Evolutionary conservation across 306 rosid species (phyloP).

Genomic region (Arachis stenosperma): DNA sequence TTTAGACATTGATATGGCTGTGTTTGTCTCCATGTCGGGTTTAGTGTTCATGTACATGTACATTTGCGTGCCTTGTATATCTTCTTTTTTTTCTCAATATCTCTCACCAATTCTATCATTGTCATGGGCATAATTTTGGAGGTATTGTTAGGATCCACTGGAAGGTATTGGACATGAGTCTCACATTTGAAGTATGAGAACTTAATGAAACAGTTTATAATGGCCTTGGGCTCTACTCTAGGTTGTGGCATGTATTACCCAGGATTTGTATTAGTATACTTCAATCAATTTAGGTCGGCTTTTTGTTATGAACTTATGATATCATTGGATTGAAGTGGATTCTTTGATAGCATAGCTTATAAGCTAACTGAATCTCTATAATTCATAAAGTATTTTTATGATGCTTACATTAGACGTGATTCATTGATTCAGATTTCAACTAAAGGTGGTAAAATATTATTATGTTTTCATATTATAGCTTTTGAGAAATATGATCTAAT

Average conservation of each 20-base stretch:
- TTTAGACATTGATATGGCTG: too few relatives aligned
- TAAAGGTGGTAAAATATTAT: slow-evolving; percentile 3
- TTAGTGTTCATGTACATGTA: too few relatives aligned
- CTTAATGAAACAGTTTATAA: too few relatives aligned
- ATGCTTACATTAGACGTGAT: slow-evolving; percentile 13
- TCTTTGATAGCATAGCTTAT: slow-evolving; percentile 19
- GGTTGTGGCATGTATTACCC: not conserved
- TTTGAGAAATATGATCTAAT: slow-evolving; percentile 33
- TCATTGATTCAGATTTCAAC: slow-evolving; percentile 14
- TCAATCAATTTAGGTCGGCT: not conserved
- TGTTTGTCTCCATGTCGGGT: too few relatives aligned
- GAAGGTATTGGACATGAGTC: not conserved
- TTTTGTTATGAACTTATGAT: not conserved
- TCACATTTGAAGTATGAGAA: not conserved
- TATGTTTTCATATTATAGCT: slow-evolving; percentile 31
- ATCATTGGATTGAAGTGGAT: slow-evolving; percentile 14
- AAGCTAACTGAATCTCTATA: slow-evolving; percentile 20
- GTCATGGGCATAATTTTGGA: slow-evolving; percentile 25
- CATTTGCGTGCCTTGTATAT: too few relatives aligned
- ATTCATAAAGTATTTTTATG: slow-evolving; percentile 16
- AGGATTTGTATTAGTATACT: slow-evolving; percentile 1
- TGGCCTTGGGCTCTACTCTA: not conserved
- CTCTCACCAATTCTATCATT: not conserved
- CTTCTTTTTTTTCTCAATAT: too few relatives aligned
- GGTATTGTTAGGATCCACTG: slow-evolving; percentile 1